Conservation (phyloP, 1,284 basidiomycete genomes). For the Rhodofomes roseus region DNA sequence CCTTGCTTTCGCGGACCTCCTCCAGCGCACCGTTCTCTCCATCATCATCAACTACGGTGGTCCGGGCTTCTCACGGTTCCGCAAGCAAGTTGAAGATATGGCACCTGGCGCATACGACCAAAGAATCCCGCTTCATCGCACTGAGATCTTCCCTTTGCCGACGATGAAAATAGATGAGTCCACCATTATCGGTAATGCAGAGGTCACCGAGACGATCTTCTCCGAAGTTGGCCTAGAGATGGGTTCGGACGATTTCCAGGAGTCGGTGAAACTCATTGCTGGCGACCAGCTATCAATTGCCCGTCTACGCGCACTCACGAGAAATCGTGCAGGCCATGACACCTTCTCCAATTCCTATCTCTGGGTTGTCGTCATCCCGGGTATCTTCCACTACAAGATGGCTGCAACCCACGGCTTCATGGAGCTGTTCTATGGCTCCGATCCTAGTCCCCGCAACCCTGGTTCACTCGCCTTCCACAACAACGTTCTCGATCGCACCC, state of each 20-base stretch:
- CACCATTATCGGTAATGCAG: constrained; percentile 31
- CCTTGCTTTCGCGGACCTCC: constrained; percentile 7
- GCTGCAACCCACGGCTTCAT: constrained; percentile 29
- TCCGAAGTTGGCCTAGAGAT: constrained; percentile 10
- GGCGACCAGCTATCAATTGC: constrained; percentile 38
- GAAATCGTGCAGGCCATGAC: constrained; percentile 35
- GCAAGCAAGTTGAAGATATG: too few species aligned
- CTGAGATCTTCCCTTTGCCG: constrained; percentile 27
- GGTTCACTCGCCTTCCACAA: constrained; percentile 32
- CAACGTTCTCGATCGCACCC: constrained; percentile 25
- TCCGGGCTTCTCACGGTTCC: constrained; percentile 14
- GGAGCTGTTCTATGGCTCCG: constrained; percentile 23
- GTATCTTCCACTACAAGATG: constrained; percentile 38
- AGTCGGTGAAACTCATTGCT: constrained; percentile 8
- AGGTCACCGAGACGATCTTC: constrained; percentile 31
- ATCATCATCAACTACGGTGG: constrained; percentile 31
- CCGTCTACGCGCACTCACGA: constrained; percentile 26
- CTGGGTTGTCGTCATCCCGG: constrained; percentile 29
- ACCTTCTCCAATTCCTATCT: constrained; percentile 18
- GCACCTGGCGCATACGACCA: too few species aligned
- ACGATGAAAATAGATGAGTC: constrained; percentile 37
- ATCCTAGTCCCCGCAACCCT: constrained; percentile 24
- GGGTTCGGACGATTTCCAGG: not conserved
- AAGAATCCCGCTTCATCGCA: too few species aligned
- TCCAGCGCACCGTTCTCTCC: constrained; percentile 14